Base-by-base conservation (phyloP, 2,329 filamentous ascomycete species). In the Helminthosporium solani region DNA sequence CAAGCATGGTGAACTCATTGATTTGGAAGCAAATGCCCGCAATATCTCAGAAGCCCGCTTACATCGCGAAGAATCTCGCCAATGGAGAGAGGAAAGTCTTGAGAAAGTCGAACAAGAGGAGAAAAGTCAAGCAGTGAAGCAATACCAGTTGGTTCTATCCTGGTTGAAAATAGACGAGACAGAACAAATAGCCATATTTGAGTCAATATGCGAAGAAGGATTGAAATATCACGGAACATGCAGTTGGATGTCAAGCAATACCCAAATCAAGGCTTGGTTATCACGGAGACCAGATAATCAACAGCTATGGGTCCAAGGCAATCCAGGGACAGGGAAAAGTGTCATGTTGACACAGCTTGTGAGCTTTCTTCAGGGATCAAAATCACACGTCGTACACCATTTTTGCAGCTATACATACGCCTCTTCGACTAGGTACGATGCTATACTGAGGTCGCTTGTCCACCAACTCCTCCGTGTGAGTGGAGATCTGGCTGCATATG, bases 21-120 rank as follows among this genome's bases (percentile, higher is more conserved):
- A 67, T 47, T 33, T 45, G 20, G 59, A 66, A 44, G 65, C 63
- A 1, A 57, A 57, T 36, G 53, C 60, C n/a, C 49, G 52, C 16
- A 49, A 57, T 25, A 61, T 62, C 34, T 44, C 44, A n/a, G 58
- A 60, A 42, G 50, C 56, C 1, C 30, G 31, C 23, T 21, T 21
- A n/a, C 45, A 53, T 44, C 51, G 45, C 23, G 15, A 42, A 27
- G 44, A 46, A 7, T 20, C 38, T 16, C 33, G 39, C 7, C 5
- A 7, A 12, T 53, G 48, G 49, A 50, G 47, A 40, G 44, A 49
- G 19, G 49, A 54, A n/a, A 44, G 38, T 15, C 36, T 54, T 4
- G 39, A 48, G 23, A 37, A 49, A 18, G 38, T 54, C 6, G 34
- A 47, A 12, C 53, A 40, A 12, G 41, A 44, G 3, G 52, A 53